Base-by-base conservation (phyloP, 495 filamentous ascomycete genomes). In the Aspergillus mulundensis region DNA sequence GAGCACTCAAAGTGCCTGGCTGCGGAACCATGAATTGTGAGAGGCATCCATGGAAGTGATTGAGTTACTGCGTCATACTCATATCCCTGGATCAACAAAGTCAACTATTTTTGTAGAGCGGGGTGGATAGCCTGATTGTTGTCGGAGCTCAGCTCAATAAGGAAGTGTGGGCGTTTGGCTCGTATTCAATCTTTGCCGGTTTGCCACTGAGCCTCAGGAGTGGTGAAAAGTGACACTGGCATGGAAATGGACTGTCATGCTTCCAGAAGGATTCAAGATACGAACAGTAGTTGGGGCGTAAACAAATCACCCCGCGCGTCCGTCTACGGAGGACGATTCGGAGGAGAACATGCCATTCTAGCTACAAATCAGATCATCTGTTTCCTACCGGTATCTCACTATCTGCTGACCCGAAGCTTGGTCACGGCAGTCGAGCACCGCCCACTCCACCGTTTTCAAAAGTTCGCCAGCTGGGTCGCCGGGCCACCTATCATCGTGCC, bases 11-110 rank as follows among this genome's bases (percentile, higher is more conserved):
- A n/a, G n/a, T n/a, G n/a, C 25, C 25, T 8, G 3, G 25, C 25
- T 4, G 25, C 25, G 25, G n/a, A 18, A 40, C n/a, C 23, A 46
- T 46, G 28, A 23, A 46, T 16, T 46, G 43, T 25, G 12, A 5
- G 43, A 46, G 7, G 24, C 25, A 40, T 40, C 32, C 48, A 39
- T 40, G 34, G 48, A 18, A 50, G 1, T 25, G 19, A 24, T 21
- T 20, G 12, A 39, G 48, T 39, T 38, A 50, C 48, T 23, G 48
- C 48, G 48, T 40, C 48, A 50, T 50, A 40, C 16, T 40, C 48
- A 50, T 50, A 40, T 25, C 34, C 48, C 34, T 38, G 34, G 32
- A 25, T 21, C 18, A 28, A 24, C 21, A 50, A 50, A 50, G 48
- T 38, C 38, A 40, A 50, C 14, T 50, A 50, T 50, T 50, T 50